Percentiles rank a stretch among this genome's conserved stretches.
Conservation (phyloP, 768 basidiomycete species). For the Lactifluus piperatus region DNA sequence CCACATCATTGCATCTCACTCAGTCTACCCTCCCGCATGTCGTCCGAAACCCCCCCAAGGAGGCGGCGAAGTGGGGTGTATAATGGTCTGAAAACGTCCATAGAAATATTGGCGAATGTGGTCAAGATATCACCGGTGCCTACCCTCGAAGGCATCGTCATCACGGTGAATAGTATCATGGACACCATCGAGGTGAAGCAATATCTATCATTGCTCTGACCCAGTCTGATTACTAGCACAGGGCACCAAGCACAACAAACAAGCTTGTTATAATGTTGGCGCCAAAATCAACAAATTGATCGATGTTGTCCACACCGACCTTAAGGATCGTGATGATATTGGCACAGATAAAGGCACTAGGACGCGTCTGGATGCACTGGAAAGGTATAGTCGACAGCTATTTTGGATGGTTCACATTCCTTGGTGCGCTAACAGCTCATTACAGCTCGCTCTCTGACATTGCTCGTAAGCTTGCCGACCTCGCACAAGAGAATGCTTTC, state of each 20-base stretch:
- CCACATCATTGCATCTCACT: not conserved
- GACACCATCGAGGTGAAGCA: constrained; percentile 4
- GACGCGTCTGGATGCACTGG: constrained; percentile 2
- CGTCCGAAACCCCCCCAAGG: not conserved
- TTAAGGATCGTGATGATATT: constrained; percentile 2
- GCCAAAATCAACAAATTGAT: constrained; percentile 9
- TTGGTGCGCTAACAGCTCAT: not conserved
- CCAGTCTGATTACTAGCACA: not conserved
- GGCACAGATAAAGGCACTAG: not conserved
- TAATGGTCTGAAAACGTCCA: constrained; percentile 3
- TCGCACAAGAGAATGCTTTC: constrained; percentile 13
- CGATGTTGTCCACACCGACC: constrained; percentile 2
- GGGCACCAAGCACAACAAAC: constrained; percentile 17
- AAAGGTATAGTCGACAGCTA: not conserved
- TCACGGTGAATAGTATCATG: constrained; percentile 5
- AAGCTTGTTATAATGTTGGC: constrained; percentile 14
- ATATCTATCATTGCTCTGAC: not conserved
- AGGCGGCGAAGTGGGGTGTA: constrained; percentile 6
- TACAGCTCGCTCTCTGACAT: constrained; percentile 7
- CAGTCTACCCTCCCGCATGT: not conserved
- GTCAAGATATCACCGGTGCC: not conserved
- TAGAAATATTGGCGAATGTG: not conserved
- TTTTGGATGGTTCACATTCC: not conserved
- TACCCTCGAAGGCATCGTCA: constrained; percentile 3
- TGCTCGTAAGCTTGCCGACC: constrained; percentile 5